Evolutionary conservation across 2,329 filamentous ascomycete genomes (phyloP), one percentile per base, ranked within the genome.

Genomic region (Neospermospora avenae): DNA sequence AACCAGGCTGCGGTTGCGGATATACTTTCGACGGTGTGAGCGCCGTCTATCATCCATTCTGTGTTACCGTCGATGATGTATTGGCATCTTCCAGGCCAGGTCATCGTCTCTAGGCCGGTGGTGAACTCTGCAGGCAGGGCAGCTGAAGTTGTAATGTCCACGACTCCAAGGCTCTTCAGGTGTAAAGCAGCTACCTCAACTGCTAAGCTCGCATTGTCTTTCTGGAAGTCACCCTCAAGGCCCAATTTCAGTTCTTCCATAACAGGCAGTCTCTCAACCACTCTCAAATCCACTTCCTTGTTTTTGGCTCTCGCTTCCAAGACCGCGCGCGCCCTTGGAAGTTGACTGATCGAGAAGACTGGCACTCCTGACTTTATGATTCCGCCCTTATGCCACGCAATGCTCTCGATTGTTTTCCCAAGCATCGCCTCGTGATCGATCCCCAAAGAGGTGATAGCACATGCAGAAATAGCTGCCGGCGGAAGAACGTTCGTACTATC

Each of bases 331-430:
- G 88, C 84, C 6, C 77, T 71, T 59, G 78, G 74, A 34, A 78
- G 75, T 64, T 89, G 86, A 0, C 78, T 78, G 2, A 82, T 82
- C 0, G 87, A 87, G 62, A 89, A 90, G 1, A 82, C 85, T 24
- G 81, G 80, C 4, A 81, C 81, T 0, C 83, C 84, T 0, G 74
- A 55, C 73, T 96, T 96, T 72, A 96, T 88, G 46, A 97, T 90
- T 0, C 93, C 93, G 6, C 87, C 88, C 74, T 97, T 97, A 73
- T 96, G 90, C 93, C 92, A 96, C 3, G 92, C 87, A 65, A 96
- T 96, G 70, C 91, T 80, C 59, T 89, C 86, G 54, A 93, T 82
- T 0, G 91, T 93, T 39, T 83, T 80, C 11, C 93, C 93, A 37
- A 97, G 79, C 81, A 96, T 86, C 4, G 82, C 85, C 0, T 88